Conservation (phyloP, 1,284 basidiomycete species). For the Cutaneotrichosporon curvatum region DNA sequence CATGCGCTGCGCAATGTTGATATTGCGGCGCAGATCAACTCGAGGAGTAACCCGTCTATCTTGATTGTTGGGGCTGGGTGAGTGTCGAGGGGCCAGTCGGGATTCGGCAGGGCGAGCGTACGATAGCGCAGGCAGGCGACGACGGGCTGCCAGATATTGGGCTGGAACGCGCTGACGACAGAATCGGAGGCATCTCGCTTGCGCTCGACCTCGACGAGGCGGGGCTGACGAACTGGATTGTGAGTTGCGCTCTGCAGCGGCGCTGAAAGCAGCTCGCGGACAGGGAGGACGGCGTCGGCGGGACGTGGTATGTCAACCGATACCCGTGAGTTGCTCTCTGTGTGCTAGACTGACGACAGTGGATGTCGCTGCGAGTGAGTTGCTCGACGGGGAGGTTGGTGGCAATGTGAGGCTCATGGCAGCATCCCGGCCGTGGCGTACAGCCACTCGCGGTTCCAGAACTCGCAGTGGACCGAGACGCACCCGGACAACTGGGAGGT, state of each 20-base stretch:
- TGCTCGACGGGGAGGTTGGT: background rate
- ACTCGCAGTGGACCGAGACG: slow-evolving; percentile 14
- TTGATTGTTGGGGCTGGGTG: slow-evolving; percentile 12
- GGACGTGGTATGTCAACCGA: slow-evolving; percentile 22
- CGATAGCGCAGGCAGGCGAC: no score
- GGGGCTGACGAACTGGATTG: slow-evolving; percentile 13
- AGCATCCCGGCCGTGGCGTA: slow-evolving; percentile 18
- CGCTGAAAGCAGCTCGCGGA: slow-evolving; percentile 22
- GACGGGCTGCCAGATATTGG: no score
- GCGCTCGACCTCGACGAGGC: slow-evolving; percentile 7
- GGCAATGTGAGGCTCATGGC: background rate
- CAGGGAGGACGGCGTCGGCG: slow-evolving; percentile 26
- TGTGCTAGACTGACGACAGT: slow-evolving; percentile 1
- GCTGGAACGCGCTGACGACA: background rate
- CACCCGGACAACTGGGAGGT: slow-evolving; percentile 17
- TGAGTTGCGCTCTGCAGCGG: background rate
- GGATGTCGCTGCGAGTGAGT: slow-evolving; percentile 38
- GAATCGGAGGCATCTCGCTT: slow-evolving; percentile 5
- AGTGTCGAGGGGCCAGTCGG: background rate
- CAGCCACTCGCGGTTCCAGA: slow-evolving; percentile 13
- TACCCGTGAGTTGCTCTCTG: slow-evolving; percentile 14
- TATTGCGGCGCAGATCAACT: background rate
- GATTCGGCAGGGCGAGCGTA: no score
- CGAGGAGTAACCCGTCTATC: slow-evolving; percentile 5
- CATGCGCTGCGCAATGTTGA: no score